Evolutionary conservation across 2,329 filamentous ascomycete species (phyloP).

Genomic region (Apiospora aurea): DNA sequence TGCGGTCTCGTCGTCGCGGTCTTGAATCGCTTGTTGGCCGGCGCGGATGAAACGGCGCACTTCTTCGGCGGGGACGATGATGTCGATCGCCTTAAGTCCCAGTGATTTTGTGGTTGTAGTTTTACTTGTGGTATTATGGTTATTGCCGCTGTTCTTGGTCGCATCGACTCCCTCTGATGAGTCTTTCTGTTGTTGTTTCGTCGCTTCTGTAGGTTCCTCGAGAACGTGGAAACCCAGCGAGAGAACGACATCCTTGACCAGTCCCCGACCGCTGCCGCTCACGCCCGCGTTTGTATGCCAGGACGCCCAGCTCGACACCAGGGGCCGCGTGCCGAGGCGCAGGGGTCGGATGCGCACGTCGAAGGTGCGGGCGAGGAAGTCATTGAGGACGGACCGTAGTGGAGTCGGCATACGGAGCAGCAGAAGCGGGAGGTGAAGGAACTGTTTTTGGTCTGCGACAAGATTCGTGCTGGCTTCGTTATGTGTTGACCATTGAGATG

Average conservation of each 20-base stretch:
- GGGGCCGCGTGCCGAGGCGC: slow-evolving; percentile 56
- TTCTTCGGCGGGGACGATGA: slow-evolving; percentile 58
- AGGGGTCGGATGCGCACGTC: slow-evolving; percentile 63
- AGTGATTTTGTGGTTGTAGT: slow-evolving; percentile 26
- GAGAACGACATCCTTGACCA: slow-evolving; percentile 56
- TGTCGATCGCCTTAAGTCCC: slow-evolving; percentile 55
- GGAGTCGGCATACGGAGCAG: slow-evolving; percentile 63
- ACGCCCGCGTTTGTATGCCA: slow-evolving; percentile 48
- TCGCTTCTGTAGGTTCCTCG: neutral
- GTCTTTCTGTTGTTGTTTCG: slow-evolving; percentile 36
- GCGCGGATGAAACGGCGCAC: slow-evolving; percentile 53
- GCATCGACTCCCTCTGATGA: slow-evolving; percentile 18
- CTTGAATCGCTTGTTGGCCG: slow-evolving; percentile 41
- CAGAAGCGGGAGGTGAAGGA: slow-evolving; percentile 59
- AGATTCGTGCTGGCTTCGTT: neutral
- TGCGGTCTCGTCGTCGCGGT: slow-evolving; percentile 41
- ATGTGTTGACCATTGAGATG: slow-evolving; percentile 1
- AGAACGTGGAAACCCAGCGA: slow-evolving; percentile 58
- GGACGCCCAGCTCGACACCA: slow-evolving; percentile 57
- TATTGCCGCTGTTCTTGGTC: slow-evolving; percentile 13
- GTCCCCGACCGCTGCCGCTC: neutral
- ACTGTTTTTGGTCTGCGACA: slow-evolving; percentile 38
- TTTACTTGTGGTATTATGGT: slow-evolving; percentile 21
- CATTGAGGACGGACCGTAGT: slow-evolving; percentile 55
- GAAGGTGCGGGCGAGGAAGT: slow-evolving; percentile 61